These are phyloP conservation scores for Coniophora puteana DNA, from an alignment of 1,284 basidiomycete species.

Conservation along the genomic window DNA sequence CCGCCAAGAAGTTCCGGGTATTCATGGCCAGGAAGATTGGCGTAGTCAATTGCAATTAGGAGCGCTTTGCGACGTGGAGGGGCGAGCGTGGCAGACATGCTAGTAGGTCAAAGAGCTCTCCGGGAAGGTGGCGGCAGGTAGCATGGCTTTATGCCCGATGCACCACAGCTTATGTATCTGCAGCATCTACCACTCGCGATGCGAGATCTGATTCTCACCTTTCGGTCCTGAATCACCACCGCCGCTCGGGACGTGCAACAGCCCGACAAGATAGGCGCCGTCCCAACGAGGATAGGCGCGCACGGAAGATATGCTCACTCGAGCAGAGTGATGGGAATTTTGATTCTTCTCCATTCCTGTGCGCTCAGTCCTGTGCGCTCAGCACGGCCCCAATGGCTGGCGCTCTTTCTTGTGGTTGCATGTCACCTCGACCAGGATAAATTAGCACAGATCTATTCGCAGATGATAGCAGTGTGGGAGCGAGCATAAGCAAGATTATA, in stretches of 20 bases:
- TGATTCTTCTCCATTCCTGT: no score
- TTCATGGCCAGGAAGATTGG: conserved; percentile 6
- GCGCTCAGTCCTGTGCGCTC: no score
- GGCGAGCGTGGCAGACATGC: not conserved
- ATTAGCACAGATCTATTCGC: no score
- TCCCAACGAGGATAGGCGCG: no score
- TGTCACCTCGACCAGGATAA: no score
- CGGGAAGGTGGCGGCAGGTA: not conserved
- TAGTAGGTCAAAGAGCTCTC: not conserved
- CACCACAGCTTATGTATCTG: not conserved
- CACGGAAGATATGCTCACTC: no score
- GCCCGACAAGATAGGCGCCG: no score
- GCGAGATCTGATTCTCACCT: not conserved
- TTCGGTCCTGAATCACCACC: not conserved
- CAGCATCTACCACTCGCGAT: not conserved
- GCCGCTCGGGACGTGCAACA: not conserved
- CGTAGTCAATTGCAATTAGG: conserved; percentile 16
- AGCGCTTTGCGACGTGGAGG: conserved; percentile 13
- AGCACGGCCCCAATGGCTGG: no score
- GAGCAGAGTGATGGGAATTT: no score
- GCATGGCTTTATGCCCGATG: not conserved
- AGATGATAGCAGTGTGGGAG: no score
- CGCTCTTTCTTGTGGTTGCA: no score
- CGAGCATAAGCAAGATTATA: no score
- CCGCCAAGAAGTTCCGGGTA: conserved; percentile 15